Evolutionary conservation across 768 basidiomycete genomes (phyloP), one percentile per base, ranked within the genome.

Genomic region (Boletellus sp.): DNA sequence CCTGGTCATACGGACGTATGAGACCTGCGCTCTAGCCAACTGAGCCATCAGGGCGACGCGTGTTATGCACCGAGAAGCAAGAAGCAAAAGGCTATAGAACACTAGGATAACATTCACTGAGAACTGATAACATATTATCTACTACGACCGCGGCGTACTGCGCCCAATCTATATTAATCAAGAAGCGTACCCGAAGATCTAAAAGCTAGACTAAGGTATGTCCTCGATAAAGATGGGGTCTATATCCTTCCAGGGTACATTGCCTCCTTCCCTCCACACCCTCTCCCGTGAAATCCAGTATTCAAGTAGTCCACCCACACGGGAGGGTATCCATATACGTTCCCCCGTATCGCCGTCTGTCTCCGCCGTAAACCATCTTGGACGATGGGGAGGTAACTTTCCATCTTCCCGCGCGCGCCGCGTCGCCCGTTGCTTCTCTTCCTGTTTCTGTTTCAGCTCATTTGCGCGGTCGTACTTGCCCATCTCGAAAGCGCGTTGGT

Each of bases 401-500:
- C 93, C 94, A 45, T 80, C 80, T 67, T 96, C 94, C 45, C 94
- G 70, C 31, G 79, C 78, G 47, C 76, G 78, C 50, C 94, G 72
- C 13, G 87, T 90, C 39, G 69, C 72, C 10, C 75, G 61, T 71
- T 97, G 94, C 60, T 75, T 79, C 56, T 94, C 92, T 64, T 97
- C 94, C 64, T 92, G 90, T 59, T 71, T 72, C 35, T 75, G 72
- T 74, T 92, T 97, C 62, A 89, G 73, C 50, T 75, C 80, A 65
- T 90, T 96, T 51, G 88, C 92, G 41, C 80, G 75, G 59, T 89
- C 92, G 59, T 92, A 94, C 62, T 79, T 75, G 37, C 92, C 94
- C 56, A 84, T 63, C 74, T 98, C 94, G 66, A 98, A 97, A 22
- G 94, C 93, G 23, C 94, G 78, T 65, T 96, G 94, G 64, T 98